Conservation (phyloP, 2,329 filamentous ascomycete species). For the Truncatella angustata region DNA sequence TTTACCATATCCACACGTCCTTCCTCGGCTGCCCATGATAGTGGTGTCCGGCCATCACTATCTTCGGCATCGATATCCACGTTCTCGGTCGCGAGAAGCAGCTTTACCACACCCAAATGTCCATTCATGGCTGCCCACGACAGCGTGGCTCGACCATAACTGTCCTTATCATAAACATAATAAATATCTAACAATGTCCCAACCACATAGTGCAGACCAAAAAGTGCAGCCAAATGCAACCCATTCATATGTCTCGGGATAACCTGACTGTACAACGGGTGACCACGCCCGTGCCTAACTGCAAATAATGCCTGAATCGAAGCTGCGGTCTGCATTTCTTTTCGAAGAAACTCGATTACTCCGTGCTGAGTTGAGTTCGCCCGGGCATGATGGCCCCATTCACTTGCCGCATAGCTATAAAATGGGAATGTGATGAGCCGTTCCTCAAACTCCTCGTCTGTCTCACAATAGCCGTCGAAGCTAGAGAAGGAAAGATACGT, state of each 20-base stretch:
- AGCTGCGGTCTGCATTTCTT: slow-evolving; percentile 1
- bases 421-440: slow-evolving; percentile 2
- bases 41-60: not conserved
- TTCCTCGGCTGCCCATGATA: not conserved
- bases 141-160: slow-evolving; percentile 2
- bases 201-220: not conserved
- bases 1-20: not conserved
- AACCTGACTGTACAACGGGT: no score
- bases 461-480: slow-evolving; percentile 1
- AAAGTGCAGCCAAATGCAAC: slow-evolving; percentile 2
- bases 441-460: not conserved
- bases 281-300: no score
- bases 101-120: not conserved
- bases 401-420: slow-evolving; percentile 11
- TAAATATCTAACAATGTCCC: not conserved
- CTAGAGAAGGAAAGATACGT: slow-evolving; percentile 32
- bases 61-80: not conserved
- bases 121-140: slow-evolving; percentile 1
- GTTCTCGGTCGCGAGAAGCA: not conserved
- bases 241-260: not conserved
- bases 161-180: not conserved
- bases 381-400: slow-evolving; percentile 15
- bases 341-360: not conserved
- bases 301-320: not conserved
- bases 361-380: not conserved